Base-by-base conservation (phyloP, 2,329 filamentous ascomycete species). In the Alternaria triticimaculans region DNA sequence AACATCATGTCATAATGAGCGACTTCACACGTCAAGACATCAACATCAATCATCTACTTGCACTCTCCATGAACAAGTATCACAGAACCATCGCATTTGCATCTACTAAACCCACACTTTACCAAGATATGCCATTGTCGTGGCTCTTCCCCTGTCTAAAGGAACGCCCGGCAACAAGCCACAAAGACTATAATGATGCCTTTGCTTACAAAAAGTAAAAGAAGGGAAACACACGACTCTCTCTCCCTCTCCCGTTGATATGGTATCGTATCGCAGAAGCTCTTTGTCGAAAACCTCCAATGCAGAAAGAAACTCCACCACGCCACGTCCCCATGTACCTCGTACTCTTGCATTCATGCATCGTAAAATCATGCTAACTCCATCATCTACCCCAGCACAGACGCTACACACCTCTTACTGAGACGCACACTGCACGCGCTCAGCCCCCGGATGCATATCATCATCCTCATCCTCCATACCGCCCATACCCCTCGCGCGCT, bases 381-480 rank as follows among this genome's bases (percentile, higher is more conserved):
- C 15, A 9, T n/a, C 30, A 26, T 37, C 43, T 3, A 41, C 18
- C 7, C 18, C 18, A 20, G 3, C 41, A 10, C 41, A n/a, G 28
- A 30, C 6, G 5, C 15, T 5, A 44, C 10, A 21, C 45, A 51
- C 26, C n/a, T 33, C n/a, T 88, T 94, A 96, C 87, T 96, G 92
- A 33, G 92, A 93, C 62, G 92, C 92, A 81, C 92, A 96, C 85
- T 96, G 92, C 63, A 96, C 92, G 67, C 92, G 89, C 84, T 94
- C 92, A 53, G 85, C 91, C 66, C 91, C 90, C 14, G 78, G 80
- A 67, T 88, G 86, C 82, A 84, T 84, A 57, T 84, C 82, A 54
- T 84, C 82, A 67, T 92, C 90, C 20, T 90, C 91, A 50, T 92
- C 91, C 49, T 94, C 89, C 76, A 83, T 82, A 72, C 83, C 84